Evolutionary conservation across 163 green algal species (phyloP).

Genomic region (Prototheca stagnorum): DNA sequence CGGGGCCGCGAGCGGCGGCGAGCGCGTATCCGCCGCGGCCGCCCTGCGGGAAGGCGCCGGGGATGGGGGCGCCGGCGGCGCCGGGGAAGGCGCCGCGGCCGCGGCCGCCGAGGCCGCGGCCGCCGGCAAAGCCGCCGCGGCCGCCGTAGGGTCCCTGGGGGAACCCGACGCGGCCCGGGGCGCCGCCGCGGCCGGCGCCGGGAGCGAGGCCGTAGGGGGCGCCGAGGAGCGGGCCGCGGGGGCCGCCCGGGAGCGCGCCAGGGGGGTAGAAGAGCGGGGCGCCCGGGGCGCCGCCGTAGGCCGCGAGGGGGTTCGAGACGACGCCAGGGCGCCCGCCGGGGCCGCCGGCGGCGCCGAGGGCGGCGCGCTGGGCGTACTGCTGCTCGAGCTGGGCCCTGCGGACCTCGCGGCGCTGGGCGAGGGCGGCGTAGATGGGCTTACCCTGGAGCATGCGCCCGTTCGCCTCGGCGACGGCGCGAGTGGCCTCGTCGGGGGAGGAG

Average conservation of each 20-base stretch:
- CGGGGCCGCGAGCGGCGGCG: slow-evolving; percentile 4
- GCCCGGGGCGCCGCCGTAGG: slow-evolving; percentile 9
- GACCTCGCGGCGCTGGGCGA: slow-evolving; percentile 89
- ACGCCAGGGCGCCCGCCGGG: slow-evolving; percentile 16
- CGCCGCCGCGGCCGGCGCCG: too few species aligned
- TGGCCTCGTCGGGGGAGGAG: slow-evolving; percentile 64
- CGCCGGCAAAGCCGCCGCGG: too few species aligned
- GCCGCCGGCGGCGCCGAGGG: slow-evolving; percentile 21
- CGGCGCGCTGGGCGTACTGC: slow-evolving; percentile 31
- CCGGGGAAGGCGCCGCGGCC: slow-evolving; percentile 21
- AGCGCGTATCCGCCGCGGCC: slow-evolving; percentile 5
- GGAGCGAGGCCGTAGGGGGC: slow-evolving; percentile 35
- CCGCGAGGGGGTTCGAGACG: too few species aligned
- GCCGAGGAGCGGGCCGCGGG: slow-evolving; percentile 24
- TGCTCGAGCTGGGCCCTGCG: slow-evolving; percentile 59
- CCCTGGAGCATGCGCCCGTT: slow-evolving; percentile 78
- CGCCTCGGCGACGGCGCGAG: slow-evolving; percentile 75
- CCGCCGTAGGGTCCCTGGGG: too few species aligned
- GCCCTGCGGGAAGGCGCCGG: slow-evolving; percentile 12
- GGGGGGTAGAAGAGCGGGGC: slow-evolving; percentile 20
- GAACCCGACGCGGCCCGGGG: too few species aligned
- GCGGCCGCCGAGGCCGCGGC: slow-evolving; percentile 14
- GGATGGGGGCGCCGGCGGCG: slow-evolving; percentile 16
- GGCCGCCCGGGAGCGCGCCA: slow-evolving; percentile 1
- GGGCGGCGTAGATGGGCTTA: slow-evolving; percentile 87